Base-by-base conservation (phyloP, 2,329 filamentous ascomycete species). In the Botrytis pseudocinerea region DNA sequence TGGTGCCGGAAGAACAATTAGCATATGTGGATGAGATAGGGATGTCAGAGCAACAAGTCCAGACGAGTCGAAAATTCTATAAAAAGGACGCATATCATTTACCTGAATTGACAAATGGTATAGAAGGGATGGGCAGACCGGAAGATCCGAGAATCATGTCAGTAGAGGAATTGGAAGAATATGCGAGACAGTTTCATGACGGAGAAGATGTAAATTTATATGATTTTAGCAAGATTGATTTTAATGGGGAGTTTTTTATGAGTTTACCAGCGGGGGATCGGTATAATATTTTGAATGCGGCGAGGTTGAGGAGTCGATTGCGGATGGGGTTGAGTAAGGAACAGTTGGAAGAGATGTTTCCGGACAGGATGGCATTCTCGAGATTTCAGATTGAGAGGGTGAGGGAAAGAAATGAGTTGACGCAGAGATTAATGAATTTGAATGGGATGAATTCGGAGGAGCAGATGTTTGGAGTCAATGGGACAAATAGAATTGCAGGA, bases 211-310 rank as follows among this genome's bases (percentile, higher is more conserved):
- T 98, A 78, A 91, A 91, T 76, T 83, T 95, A 8, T 98, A 98
- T 82, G 95, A 98, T 83, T 99, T 99, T 80, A 97, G 93, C 80
- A 98, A 98, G 83, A 99, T 99, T 78, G 96, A 99, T 80, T 99
- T 98, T 79, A 93, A 98, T 77, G 93, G 95, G 77, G 90, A 95
- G 20, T 99, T 99, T 83, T 99, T 99, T 84, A 89, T 92, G 81
- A 97, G 94, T 80, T 83, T 99, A 73, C 96, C 97, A 0, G 87
- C 94, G 1, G 91, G 92, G 2, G 96, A 99, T 84, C 90, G 95
- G 66, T 99, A 99, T 85, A 98, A 98, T 78, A 99, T 99, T 70
- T 84, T 99, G 35, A 99, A 99, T 80, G 96, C 97, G 1, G 96
- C 97, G 2, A 88, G 96, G 75, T 81, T 99, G 75, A 87, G 96